Percentiles rank a stretch among this genome's conserved stretches.
phyloP scores from a whole-genome alignment of 768 basidiomycete species.

The Xerocomus potaroensis region DNA sequence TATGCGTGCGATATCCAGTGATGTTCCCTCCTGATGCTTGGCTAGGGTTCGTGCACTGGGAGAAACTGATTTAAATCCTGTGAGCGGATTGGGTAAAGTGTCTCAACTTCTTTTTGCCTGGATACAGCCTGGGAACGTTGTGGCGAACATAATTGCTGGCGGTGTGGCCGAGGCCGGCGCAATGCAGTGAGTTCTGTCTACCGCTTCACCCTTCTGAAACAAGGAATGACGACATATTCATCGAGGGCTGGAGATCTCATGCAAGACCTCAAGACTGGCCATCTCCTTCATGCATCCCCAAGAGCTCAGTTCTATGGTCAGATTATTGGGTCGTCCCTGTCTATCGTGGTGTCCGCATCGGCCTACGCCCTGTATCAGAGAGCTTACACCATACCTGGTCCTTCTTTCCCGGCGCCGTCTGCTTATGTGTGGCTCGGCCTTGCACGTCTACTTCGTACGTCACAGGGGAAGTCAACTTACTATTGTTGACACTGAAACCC shows the following conservation, averaged over 20 bases:
- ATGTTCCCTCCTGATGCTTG: conserved; percentile 4
- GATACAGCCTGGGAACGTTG: conserved; percentile 90
- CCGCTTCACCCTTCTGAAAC: not conserved
- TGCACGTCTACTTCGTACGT: conserved; percentile 70
- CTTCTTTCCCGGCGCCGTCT: conserved; percentile 93
- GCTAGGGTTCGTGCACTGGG: conserved; percentile 86
- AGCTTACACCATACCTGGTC: conserved; percentile 87
- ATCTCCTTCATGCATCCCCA: conserved; percentile 87
- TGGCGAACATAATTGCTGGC: conserved; percentile 97
- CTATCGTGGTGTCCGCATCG: conserved; percentile 83
- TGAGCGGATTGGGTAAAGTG: conserved; percentile 91
- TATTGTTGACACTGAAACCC: conserved; percentile 5
- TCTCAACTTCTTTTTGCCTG: conserved; percentile 93
- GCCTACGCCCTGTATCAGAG: conserved; percentile 84
- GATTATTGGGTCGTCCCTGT: conserved; percentile 83
- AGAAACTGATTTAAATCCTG: conserved; percentile 92
- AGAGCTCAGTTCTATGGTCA: conserved; percentile 94
- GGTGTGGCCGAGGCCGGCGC: conserved; percentile 97
- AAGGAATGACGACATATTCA: not conserved
- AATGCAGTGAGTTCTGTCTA: conserved; percentile 57
- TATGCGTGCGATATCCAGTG: conserved; percentile 31
- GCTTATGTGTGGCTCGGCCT: conserved; percentile 90
- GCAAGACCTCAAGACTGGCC: conserved; percentile 98
- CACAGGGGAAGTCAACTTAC: not conserved
- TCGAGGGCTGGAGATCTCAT: conserved; percentile 90